Conservation (phyloP, 148 eudicot genomes). For the Rhododendron kiyosumense region DNA sequence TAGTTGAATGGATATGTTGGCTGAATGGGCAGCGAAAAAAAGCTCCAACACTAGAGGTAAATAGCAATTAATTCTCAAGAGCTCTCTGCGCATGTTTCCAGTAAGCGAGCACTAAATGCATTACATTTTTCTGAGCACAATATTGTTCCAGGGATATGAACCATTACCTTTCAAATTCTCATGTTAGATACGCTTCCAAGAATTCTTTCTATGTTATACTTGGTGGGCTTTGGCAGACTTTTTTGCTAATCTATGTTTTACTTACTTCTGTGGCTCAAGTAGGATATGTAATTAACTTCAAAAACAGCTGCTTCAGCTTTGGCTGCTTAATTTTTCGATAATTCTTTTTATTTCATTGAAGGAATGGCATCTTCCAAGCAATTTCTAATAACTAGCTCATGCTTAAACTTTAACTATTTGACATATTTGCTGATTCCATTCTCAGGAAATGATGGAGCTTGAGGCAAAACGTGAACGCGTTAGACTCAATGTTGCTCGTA, state of each 20-base stretch:
- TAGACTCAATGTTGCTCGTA: slow-evolving; percentile 81
- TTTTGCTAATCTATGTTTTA: neutral
- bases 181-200: neutral
- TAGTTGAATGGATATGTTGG: slow-evolving; percentile 99
- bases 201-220: neutral
- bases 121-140: neutral
- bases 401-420: slow-evolving; percentile 1
- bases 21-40: slow-evolving; percentile 88
- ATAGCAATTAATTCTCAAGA: slow-evolving; percentile 1
- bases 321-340: neutral
- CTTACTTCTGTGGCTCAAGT: neutral
- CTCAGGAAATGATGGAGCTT: slow-evolving; percentile 84
- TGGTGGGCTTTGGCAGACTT: neutral
- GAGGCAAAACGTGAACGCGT: slow-evolving; percentile 82
- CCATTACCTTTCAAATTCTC: neutral
- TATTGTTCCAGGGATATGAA: neutral
- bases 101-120: neutral
- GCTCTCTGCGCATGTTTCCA: neutral
- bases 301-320: neutral
- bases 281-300: neutral
- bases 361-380: neutral
- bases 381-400: neutral
- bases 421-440: slow-evolving; percentile 16
- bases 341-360: neutral
- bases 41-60: slow-evolving; percentile 92